Conservation (phyloP, 768 basidiomycete genomes). For the Hypholoma fasciculare region DNA sequence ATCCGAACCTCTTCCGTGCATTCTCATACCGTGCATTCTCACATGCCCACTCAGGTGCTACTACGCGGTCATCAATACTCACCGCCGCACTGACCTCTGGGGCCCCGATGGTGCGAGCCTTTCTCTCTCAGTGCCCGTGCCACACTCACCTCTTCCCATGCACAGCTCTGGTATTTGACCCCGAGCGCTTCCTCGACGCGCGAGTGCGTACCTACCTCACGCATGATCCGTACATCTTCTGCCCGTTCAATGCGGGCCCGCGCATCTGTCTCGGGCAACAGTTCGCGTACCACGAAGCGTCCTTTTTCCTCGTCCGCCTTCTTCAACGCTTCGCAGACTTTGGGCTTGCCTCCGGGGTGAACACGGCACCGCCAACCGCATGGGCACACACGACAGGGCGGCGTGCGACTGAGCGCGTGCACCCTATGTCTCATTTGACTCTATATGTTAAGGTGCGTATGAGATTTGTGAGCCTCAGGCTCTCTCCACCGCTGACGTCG, state of each 20-base stretch:
- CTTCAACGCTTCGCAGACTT: constrained; percentile 46
- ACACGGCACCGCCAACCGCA: constrained; percentile 23
- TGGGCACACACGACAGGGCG: constrained; percentile 16
- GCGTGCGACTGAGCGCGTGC: constrained; percentile 41
- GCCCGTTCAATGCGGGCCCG: constrained; percentile 70
- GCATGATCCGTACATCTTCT: constrained; percentile 67
- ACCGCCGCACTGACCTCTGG: constrained; percentile 52
- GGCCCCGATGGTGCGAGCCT: constrained; percentile 51
- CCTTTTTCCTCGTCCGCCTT: constrained; percentile 56
- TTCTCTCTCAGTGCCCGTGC: not conserved
- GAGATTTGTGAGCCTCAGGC: not conserved
- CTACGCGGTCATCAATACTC: constrained; percentile 48
- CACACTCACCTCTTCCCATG: not conserved
- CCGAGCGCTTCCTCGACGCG: constrained; percentile 64
- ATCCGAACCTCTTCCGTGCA: not conserved
- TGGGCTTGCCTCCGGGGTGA: constrained; percentile 7
- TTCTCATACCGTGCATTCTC: not conserved
- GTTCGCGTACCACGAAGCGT: constrained; percentile 68
- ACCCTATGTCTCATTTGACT: constrained; percentile 39
- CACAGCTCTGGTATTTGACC: constrained; percentile 56
- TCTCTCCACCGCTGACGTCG: not conserved
- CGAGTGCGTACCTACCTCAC: constrained; percentile 52
- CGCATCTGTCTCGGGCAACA: constrained; percentile 57
- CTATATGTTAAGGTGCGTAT: constrained; percentile 40
- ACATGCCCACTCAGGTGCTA: constrained; percentile 3